These are phyloP conservation scores for Xylaria scruposa DNA, from an alignment of 495 filamentous ascomycete species.

Conservation along the genomic window DNA sequence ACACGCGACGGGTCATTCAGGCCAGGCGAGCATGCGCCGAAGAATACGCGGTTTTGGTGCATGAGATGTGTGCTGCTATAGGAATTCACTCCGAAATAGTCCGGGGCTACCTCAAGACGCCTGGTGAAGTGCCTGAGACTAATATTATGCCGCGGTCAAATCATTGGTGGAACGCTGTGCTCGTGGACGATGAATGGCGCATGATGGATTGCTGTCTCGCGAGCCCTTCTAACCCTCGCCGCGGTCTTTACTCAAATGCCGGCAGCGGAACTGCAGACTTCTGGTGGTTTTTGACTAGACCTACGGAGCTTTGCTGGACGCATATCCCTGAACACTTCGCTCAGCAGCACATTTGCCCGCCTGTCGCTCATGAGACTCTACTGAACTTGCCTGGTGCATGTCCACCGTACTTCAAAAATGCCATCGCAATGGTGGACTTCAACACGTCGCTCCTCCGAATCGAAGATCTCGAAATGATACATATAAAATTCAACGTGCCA, in stretches of 20 bases:
- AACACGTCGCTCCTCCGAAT: conserved; percentile 86
- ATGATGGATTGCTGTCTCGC: conserved; percentile 95
- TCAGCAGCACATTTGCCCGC: conserved; percentile 92
- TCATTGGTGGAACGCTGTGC: conserved; percentile 98
- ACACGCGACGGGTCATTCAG: conserved; percentile 82
- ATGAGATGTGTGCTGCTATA: conserved; percentile 92
- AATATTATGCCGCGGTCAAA: conserved; percentile 80
- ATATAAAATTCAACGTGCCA: conserved; percentile 85
- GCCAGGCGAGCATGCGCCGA: conserved; percentile 84
- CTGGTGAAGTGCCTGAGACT: conserved; percentile 81
- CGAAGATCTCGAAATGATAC: conserved; percentile 90
- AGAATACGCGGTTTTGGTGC: conserved; percentile 86
- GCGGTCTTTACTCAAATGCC: conserved; percentile 75
- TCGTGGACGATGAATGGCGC: conserved; percentile 94
- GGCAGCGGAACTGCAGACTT: conserved; percentile 73
- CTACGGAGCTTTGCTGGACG: conserved; percentile 89
- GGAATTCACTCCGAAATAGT: conserved; percentile 86
- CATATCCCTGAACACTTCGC: conserved; percentile 84
- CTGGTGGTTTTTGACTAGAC: conserved; percentile 91
- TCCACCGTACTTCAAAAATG: conserved; percentile 86
- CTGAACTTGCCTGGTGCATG: conserved; percentile 84
- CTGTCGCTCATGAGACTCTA: conserved; percentile 81
- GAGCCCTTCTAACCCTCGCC: conserved; percentile 83
- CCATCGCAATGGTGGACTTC: conserved; percentile 80
- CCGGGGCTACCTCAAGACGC: conserved; percentile 86